Conservation (phyloP, 768 basidiomycete species). For the Antrodiella citrinella region DNA sequence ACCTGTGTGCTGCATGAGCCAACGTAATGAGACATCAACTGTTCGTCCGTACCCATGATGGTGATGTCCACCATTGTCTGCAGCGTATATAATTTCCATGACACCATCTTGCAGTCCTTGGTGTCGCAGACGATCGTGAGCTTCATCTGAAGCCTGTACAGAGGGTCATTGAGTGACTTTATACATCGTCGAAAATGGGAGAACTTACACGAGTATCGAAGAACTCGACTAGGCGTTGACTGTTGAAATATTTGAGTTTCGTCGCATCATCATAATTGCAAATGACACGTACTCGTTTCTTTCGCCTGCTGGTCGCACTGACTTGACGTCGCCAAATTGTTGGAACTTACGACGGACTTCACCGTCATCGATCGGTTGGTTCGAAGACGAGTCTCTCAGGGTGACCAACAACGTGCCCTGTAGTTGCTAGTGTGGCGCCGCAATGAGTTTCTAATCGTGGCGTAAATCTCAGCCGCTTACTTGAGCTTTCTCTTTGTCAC, state of each 20-base stretch:
- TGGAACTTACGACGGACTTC: slow-evolving; percentile 84
- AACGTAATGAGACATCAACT: slow-evolving; percentile 2
- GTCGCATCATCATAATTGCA: too few relatives aligned
- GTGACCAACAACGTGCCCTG: slow-evolving; percentile 83
- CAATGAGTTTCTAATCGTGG: not conserved
- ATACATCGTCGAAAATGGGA: not conserved
- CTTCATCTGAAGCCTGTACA: slow-evolving; percentile 67
- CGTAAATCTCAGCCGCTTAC: slow-evolving; percentile 28
- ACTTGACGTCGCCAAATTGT: slow-evolving; percentile 86
- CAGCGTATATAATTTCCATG: slow-evolving; percentile 82
- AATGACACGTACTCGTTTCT: slow-evolving; percentile 49
- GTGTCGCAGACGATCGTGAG: slow-evolving; percentile 73
- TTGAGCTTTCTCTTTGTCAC: slow-evolving; percentile 79
- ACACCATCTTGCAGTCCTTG: slow-evolving; percentile 77
- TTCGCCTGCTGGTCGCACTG: slow-evolving; percentile 56
- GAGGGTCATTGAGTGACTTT: not conserved
- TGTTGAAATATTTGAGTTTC: slow-evolving; percentile 23
- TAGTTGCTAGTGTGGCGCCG: slow-evolving; percentile 38
- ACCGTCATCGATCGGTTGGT: slow-evolving; percentile 69
- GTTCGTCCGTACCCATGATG: slow-evolving; percentile 26
- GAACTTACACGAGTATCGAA: slow-evolving; percentile 75
- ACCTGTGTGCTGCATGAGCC: slow-evolving; percentile 23
- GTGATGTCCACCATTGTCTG: slow-evolving; percentile 36
- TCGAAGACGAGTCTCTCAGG: slow-evolving; percentile 59
- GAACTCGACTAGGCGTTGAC: slow-evolving; percentile 88